phyloP scores from a whole-genome alignment of 169 alveolate genomes.

The Babesia sp. region DNA sequence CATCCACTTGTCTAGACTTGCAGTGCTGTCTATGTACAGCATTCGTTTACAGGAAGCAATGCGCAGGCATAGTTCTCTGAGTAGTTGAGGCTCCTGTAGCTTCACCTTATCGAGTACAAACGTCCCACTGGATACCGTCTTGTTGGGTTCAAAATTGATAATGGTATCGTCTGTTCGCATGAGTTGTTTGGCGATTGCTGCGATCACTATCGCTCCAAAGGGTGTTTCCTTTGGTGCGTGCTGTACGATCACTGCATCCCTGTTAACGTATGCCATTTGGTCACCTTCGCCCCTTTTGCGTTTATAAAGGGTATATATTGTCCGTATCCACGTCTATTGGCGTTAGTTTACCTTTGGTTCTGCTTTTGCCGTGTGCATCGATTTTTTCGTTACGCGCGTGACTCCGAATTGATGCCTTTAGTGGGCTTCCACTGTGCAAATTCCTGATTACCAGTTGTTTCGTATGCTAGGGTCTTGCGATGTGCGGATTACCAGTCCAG shows the following conservation, averaged over 20 bases:
- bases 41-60: slow-evolving; percentile 42
- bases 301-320: background rate
- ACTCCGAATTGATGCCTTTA: background rate
- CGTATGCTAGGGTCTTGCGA: background rate
- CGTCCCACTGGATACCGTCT: slow-evolving; percentile 12
- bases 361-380: background rate
- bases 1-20: slow-evolving; percentile 34
- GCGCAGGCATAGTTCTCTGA: slow-evolving; percentile 26
- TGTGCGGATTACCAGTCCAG: background rate
- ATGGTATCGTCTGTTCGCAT: background rate
- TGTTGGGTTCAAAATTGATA: slow-evolving; percentile 31
- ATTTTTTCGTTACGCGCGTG: background rate
- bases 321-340: background rate
- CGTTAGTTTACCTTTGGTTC: background rate
- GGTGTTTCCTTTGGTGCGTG: slow-evolving; percentile 61
- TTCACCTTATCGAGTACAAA: slow-evolving; percentile 32
- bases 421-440: background rate
- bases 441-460: no score
- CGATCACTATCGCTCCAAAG: slow-evolving; percentile 49
- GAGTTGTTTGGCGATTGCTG: slow-evolving; percentile 43
- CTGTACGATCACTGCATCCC: slow-evolving; percentile 26
- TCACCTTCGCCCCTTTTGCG: background rate
- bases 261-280: slow-evolving; percentile 19
- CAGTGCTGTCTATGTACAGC: slow-evolving; percentile 39
- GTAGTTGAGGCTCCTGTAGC: slow-evolving; percentile 36